Conservation (phyloP, 2,329 filamentous ascomycete species). For the Colletotrichum sp. region DNA sequence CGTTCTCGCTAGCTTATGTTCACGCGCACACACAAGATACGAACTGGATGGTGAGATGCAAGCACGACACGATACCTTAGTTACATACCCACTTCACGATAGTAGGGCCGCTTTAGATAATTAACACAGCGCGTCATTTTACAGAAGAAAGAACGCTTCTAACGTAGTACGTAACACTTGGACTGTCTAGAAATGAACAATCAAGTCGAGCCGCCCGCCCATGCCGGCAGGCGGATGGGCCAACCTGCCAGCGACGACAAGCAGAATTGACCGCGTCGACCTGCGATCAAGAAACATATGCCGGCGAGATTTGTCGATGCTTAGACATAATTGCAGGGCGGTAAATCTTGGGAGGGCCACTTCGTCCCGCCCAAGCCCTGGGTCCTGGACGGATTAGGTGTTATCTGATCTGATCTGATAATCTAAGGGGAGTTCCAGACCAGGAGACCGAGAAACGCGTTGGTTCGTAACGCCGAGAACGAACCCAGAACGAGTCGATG, state of each 20-base stretch:
- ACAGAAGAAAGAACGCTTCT: not conserved
- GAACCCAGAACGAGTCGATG: not conserved
- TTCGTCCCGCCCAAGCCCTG: not conserved
- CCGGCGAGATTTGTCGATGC: not conserved
- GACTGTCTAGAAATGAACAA: not conserved
- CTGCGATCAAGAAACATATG: not conserved
- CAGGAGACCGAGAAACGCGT: not conserved
- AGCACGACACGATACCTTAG: not conserved
- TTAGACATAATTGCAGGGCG: not conserved
- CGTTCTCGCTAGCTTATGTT: not conserved
- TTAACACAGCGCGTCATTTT: not conserved
- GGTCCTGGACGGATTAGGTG: not conserved
- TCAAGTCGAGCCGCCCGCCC: not conserved
- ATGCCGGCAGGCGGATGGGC: not conserved
- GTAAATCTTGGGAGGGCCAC: not conserved
- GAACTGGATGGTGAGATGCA: not conserved
- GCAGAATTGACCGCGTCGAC: not conserved
- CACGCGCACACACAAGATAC: not conserved
- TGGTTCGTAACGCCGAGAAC: slow-evolving; percentile 14
- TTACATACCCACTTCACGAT: not conserved
- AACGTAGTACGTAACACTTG: not conserved
- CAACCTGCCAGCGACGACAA: not conserved
- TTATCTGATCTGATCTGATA: slow-evolving; percentile 21
- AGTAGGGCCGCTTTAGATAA: not conserved
- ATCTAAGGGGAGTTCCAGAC: not conserved